Percentiles rank a stretch among this genome's conserved stretches.
Evolutionary conservation across 2,329 filamentous ascomycete genomes (phyloP).

Genomic region (Alternaria triticimaculans): DNA sequence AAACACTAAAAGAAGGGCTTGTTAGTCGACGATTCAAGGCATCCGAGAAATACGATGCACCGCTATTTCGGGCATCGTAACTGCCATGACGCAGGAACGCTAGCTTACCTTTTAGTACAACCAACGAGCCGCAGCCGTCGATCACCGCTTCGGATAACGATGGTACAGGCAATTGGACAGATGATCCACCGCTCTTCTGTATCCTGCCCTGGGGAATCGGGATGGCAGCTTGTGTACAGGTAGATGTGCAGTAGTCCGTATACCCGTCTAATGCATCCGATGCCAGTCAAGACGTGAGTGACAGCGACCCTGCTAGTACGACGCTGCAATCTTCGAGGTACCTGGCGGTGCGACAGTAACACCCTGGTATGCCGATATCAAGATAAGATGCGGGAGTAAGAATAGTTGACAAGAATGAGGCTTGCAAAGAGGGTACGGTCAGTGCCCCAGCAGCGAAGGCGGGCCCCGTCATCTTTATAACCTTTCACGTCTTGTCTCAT

Average conservation of each 20-base stretch:
- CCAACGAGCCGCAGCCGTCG: conserved; percentile 8
- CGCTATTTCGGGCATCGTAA: conserved; percentile 3
- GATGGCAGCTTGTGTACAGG: background rate
- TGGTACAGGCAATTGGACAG: conserved; percentile 39
- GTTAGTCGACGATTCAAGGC: background rate
- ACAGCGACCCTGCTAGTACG: conserved; percentile 11
- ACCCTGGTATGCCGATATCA: conserved; percentile 1
- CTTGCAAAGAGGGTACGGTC: background rate
- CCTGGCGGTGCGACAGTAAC: conserved; percentile 13
- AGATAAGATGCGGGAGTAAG: conserved; percentile 6
- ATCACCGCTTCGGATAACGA: conserved; percentile 12
- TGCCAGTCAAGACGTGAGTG: conserved; percentile 2
- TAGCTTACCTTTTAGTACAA: conserved; percentile 4
- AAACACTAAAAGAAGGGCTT: background rate
- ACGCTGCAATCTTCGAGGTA: conserved; percentile 24
- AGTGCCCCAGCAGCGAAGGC: background rate
- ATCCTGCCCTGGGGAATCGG: conserved; percentile 9
- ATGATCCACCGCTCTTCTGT: conserved; percentile 37
- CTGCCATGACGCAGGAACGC: background rate
- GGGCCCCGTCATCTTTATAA: conserved; percentile 2
- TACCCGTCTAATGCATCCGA: background rate
- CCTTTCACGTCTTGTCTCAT: background rate
- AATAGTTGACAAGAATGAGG: background rate
- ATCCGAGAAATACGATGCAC: conserved; percentile 3
- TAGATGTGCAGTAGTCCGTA: conserved; percentile 2